Percentiles rank a stretch among this genome's conserved stretches.
phyloP scores from a whole-genome alignment of 768 basidiomycete genomes.

The Strobilomyces echinocephalus region DNA sequence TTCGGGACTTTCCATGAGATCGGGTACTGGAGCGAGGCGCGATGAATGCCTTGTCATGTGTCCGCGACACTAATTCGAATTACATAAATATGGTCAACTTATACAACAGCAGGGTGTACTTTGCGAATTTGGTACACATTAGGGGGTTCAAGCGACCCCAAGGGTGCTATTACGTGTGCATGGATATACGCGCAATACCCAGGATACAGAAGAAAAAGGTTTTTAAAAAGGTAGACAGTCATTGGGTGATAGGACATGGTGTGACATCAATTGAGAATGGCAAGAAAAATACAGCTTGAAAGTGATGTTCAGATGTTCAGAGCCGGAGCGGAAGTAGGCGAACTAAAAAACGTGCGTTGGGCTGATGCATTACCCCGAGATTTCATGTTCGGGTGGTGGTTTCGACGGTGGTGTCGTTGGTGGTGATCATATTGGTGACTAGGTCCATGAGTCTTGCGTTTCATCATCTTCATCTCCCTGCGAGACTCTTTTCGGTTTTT shows the following conservation, averaged over 20 bases:
- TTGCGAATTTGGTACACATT: conserved; percentile 4
- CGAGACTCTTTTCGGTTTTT: conserved; percentile 63
- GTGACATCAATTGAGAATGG: conserved; percentile 1
- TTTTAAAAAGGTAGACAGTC: background rate
- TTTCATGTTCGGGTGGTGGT: conserved; percentile 64
- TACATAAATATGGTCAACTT: conserved; percentile 2
- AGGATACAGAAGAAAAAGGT: conserved; percentile 13
- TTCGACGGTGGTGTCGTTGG: conserved; percentile 48
- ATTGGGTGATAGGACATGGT: conserved; percentile 9
- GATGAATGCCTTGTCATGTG: conserved; percentile 17
- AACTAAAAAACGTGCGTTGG: conserved; percentile 46
- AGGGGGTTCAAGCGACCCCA: background rate
- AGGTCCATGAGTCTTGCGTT: conserved; percentile 52
- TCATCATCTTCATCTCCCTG: conserved; percentile 63
- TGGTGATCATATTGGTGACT: conserved; percentile 37
- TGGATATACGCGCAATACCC: conserved; percentile 25
- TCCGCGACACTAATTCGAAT: conserved; percentile 3
- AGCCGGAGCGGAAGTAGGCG: conserved; percentile 25
- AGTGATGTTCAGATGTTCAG: conserved; percentile 24
- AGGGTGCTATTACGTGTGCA: conserved; percentile 11
- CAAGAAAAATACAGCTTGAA: conserved; percentile 17
- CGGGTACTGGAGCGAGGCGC: background rate
- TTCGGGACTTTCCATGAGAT: conserved; percentile 30
- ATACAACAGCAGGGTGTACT: conserved; percentile 16
- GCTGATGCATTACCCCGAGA: conserved; percentile 48